These are phyloP conservation scores for Sphenostylis stenocarpa DNA, from an alignment of 306 rosid species.

Conservation along the genomic window DNA sequence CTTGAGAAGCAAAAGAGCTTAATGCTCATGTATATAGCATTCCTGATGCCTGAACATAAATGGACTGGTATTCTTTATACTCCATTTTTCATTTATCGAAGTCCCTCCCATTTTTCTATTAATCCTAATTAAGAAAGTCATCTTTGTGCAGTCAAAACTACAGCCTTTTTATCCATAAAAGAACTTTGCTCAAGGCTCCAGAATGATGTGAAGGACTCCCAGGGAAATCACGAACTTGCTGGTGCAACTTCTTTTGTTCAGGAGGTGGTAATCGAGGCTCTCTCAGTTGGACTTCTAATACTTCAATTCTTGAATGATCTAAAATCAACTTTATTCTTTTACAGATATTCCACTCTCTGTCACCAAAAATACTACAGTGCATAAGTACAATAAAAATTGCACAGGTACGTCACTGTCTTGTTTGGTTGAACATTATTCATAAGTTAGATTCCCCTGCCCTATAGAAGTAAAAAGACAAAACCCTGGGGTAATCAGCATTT, in stretches of 20 bases:
- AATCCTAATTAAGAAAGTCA: conserved; percentile 9
- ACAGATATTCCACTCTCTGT: conserved; percentile 65
- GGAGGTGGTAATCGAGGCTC: conserved; percentile 75
- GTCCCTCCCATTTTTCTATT: conserved; percentile 14
- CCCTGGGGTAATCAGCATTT: background rate
- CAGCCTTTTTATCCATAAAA: conserved; percentile 63
- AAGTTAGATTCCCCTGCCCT: background rate
- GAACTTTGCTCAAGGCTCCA: conserved; percentile 74
- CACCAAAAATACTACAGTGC: conserved; percentile 69
- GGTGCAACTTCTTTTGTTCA: conserved; percentile 49
- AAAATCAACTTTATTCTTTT: conserved; percentile 10
- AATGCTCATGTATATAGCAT: conserved; percentile 50
- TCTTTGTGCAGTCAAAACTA: conserved; percentile 71
- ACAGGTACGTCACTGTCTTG: conserved; percentile 60
- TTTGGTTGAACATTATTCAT: conserved; percentile 26
- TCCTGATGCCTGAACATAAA: conserved; percentile 64
- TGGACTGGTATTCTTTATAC: conserved; percentile 73
- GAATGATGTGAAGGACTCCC: conserved; percentile 46
- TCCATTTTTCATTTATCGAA: conserved; percentile 11
- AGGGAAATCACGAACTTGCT: conserved; percentile 40
- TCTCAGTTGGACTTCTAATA: conserved; percentile 28
- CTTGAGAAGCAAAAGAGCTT: conserved; percentile 68
- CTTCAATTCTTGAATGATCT: conserved; percentile 29
- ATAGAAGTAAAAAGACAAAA: background rate
- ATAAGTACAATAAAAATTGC: conserved; percentile 80